Evolutionary conservation across 495 filamentous ascomycete genomes (phyloP).

Genomic region (Tuber umbilicatum): DNA sequence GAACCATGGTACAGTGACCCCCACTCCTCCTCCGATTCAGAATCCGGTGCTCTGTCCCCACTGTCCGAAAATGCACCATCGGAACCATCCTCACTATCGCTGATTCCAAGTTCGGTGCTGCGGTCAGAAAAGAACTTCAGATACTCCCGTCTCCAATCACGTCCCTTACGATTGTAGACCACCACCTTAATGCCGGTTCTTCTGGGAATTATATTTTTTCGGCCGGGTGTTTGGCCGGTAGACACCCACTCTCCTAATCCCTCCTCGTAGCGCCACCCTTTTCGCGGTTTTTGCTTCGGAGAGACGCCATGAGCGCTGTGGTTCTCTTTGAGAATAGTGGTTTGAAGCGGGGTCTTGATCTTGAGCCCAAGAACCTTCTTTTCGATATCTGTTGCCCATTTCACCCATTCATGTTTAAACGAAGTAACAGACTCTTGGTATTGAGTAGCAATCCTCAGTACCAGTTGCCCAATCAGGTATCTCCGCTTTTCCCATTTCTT

Average conservation of each 20-base stretch:
- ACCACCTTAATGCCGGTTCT: constrained; percentile 13
- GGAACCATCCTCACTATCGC: constrained; percentile 1
- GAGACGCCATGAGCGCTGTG: not conserved
- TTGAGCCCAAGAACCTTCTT: constrained; percentile 32
- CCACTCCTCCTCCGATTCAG: not conserved
- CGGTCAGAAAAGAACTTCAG: not conserved
- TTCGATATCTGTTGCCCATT: constrained; percentile 32
- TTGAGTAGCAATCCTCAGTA: constrained; percentile 28
- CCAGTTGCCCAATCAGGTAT: constrained; percentile 31
- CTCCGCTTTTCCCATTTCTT: constrained; percentile 24
- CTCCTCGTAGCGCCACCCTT: constrained; percentile 40
- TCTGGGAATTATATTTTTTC: constrained; percentile 6
- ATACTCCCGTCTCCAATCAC: constrained; percentile 15
- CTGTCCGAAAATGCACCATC: not conserved
- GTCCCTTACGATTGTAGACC: not conserved
- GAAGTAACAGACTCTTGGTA: constrained; percentile 8
- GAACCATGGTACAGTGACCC: not conserved
- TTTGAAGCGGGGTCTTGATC: constrained; percentile 28
- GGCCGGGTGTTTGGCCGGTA: constrained; percentile 34
- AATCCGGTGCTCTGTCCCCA: not conserved
- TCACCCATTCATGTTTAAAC: constrained; percentile 18
- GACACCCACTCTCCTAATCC: constrained; percentile 38
- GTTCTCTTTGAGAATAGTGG: not conserved
- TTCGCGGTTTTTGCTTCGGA: constrained; percentile 13
- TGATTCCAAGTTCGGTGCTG: not conserved